These are phyloP conservation scores for Nicotiana paniculata DNA, from an alignment of 257 asterid genomes.

Conservation along the genomic window DNA sequence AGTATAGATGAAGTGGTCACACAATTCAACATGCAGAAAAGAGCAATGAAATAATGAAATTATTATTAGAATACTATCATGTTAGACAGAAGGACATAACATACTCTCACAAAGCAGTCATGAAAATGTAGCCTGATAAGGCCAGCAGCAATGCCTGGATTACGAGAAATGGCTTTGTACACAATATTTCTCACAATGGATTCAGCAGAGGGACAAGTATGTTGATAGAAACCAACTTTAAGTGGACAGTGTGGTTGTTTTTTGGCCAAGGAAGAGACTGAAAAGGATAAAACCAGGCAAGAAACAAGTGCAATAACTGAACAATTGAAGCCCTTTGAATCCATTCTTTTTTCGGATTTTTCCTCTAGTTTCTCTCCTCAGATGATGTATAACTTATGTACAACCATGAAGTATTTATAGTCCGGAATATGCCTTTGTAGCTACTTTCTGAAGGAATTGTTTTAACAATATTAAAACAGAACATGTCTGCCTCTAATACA, in stretches of 20 bases:
- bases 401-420: background rate
- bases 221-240: conserved; percentile 33
- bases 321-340: conserved; percentile 10
- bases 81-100: background rate
- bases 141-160: conserved; percentile 63
- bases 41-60: background rate
- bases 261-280: conserved; percentile 16
- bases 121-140: conserved; percentile 64
- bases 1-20: background rate
- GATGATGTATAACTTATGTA: background rate
- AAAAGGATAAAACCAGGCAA: conserved; percentile 11
- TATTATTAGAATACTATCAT: background rate
- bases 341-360: conserved; percentile 9
- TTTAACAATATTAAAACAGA: background rate
- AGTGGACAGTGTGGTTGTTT: conserved; percentile 18
- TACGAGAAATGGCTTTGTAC: conserved; percentile 21
- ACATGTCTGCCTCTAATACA: background rate
- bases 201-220: conserved; percentile 48
- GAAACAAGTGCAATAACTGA: conserved; percentile 10
- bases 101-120: conserved; percentile 71
- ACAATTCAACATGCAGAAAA: background rate
- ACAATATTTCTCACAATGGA: conserved; percentile 38
- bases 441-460: background rate
- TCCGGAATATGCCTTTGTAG: background rate
- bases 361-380: no score